A percentile compares a stretch with the other conserved stretches of the same genome.
phyloP scores from a whole-genome alignment of 2,329 filamentous ascomycete species.

The Botrytis deweyae region DNA sequence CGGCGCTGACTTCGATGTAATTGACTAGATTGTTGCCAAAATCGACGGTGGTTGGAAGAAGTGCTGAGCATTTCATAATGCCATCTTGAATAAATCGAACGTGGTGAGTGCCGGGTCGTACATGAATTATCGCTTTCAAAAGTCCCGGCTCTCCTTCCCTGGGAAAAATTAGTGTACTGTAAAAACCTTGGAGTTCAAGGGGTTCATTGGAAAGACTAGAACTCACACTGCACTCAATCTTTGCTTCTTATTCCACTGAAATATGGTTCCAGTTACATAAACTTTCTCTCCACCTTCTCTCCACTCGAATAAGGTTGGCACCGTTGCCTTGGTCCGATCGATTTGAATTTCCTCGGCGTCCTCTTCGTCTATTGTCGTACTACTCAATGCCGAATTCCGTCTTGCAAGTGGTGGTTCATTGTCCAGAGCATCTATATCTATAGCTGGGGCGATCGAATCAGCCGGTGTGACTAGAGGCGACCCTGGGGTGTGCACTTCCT shows the following conservation, averaged over 20 bases:
- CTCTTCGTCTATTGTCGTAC: slow-evolving; percentile 73
- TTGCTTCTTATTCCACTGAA: slow-evolving; percentile 95
- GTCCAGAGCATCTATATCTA: slow-evolving; percentile 48
- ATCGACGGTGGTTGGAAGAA: slow-evolving; percentile 91
- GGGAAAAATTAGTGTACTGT: slow-evolving; percentile 21
- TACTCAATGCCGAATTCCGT: slow-evolving; percentile 58
- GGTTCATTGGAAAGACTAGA: neutral
- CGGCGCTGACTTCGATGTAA: slow-evolving; percentile 88
- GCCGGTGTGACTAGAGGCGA: slow-evolving; percentile 83
- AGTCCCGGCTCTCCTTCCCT: slow-evolving; percentile 53
- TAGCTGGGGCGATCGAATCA: slow-evolving; percentile 45
- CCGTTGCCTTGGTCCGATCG: slow-evolving; percentile 72
- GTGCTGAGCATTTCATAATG: slow-evolving; percentile 84
- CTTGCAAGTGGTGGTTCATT: slow-evolving; percentile 48
- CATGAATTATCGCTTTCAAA: slow-evolving; percentile 74
- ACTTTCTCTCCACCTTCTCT: slow-evolving; percentile 74
- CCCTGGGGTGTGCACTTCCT: slow-evolving; percentile 84
- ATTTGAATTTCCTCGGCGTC: slow-evolving; percentile 75
- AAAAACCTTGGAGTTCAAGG: neutral
- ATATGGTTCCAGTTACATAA: slow-evolving; percentile 96
- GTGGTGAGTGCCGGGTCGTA: slow-evolving; percentile 93
- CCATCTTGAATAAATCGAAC: slow-evolving; percentile 94
- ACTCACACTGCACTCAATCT: slow-evolving; percentile 77
- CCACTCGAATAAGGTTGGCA: slow-evolving; percentile 88
- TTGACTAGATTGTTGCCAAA: slow-evolving; percentile 98